These are phyloP conservation scores for Phytophthora pisi DNA, from an alignment of 352 stramenopile species.

Conservation along the genomic window DNA sequence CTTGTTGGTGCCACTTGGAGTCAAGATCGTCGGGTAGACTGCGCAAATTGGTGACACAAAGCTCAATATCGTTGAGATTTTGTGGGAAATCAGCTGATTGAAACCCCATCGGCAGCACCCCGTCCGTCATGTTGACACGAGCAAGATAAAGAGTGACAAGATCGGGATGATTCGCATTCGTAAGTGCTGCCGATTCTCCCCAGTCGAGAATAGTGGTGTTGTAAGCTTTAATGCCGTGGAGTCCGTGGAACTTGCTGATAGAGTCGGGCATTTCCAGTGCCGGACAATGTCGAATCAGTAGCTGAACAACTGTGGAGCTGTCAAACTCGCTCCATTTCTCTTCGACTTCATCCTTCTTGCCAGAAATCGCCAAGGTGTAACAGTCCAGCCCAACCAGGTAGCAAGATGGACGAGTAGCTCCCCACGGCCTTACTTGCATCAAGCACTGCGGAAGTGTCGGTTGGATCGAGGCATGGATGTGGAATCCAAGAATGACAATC, in stretches of 20 bases:
- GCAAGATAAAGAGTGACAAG: not conserved
- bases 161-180: not conserved
- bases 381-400: not conserved
- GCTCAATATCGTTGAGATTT: not conserved
- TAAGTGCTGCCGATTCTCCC: not conserved
- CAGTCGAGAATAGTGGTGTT: not conserved
- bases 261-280: not conserved
- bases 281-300: not conserved
- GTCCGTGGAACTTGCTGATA: not conserved
- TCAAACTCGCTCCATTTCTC: not conserved
- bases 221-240: slow-evolving; percentile 1
- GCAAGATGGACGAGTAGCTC: not conserved
- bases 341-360: not conserved
- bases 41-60: not conserved
- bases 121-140: not conserved
- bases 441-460: not conserved
- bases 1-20: not conserved
- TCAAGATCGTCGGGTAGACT: not conserved
- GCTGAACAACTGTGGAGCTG: not conserved
- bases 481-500: not conserved
- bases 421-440: not conserved
- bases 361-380: not conserved
- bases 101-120: not conserved
- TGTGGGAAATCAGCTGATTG: not conserved
- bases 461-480: not conserved